Percentiles rank a stretch among this genome's conserved stretches.
These are phyloP conservation scores for Suillus subaureus DNA, from an alignment of 768 basidiomycete species.

Conservation along the genomic window DNA sequence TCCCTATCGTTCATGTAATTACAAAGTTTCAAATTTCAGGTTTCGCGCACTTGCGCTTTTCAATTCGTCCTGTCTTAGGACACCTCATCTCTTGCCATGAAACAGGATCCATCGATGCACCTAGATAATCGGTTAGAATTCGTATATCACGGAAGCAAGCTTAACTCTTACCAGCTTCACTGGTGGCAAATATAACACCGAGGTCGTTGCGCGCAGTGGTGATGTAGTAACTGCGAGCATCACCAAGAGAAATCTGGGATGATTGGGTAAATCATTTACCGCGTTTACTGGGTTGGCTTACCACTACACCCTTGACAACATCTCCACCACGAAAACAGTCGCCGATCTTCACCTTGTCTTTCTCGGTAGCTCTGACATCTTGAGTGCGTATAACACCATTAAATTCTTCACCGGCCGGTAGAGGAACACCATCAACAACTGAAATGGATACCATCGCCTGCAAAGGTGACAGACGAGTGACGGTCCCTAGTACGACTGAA, in stretches of 20 bases:
- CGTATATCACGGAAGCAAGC: neutral
- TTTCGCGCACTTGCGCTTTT: conserved; percentile 87
- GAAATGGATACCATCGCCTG: conserved; percentile 85
- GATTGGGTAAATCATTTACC: conserved; percentile 10
- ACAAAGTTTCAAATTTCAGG: conserved; percentile 70
- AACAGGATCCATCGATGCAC: conserved; percentile 80
- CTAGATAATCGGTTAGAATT: conserved; percentile 36
- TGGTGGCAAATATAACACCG: conserved; percentile 89
- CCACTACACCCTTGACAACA: conserved; percentile 84
- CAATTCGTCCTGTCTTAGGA: conserved; percentile 74
- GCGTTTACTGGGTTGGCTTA: conserved; percentile 39
- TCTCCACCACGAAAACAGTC: conserved; percentile 94
- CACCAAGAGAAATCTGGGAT: conserved; percentile 83
- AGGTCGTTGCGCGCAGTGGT: conserved; percentile 90
- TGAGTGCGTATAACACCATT: conserved; percentile 85
- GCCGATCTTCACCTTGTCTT: conserved; percentile 85
- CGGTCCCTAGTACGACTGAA: conserved; percentile 78
- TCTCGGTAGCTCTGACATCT: conserved; percentile 89
- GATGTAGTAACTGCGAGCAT: conserved; percentile 89
- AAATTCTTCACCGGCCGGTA: conserved; percentile 86
- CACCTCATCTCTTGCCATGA: conserved; percentile 94
- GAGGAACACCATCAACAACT: conserved; percentile 83
- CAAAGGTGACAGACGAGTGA: conserved; percentile 80
- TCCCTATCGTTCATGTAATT: conserved; percentile 18
- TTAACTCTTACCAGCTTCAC: conserved; percentile 68